A percentile compares a stretch with the other conserved stretches of the same genome.
phyloP scores from a whole-genome alignment of 2,329 filamentous ascomycete species.

The Pseudocercospora pini-densiflorae region DNA sequence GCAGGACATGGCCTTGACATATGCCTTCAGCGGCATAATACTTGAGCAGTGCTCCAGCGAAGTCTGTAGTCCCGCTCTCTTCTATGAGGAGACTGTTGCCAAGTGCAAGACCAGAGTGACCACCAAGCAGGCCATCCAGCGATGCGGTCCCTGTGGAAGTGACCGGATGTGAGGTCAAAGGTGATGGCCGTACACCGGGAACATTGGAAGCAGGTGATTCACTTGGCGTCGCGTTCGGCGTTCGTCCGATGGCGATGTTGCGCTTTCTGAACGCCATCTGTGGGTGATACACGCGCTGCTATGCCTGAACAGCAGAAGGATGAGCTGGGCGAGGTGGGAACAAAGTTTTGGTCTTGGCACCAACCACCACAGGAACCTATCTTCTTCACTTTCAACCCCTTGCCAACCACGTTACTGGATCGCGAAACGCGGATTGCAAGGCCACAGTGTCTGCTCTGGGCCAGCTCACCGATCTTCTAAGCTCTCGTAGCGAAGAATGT shows the following conservation, averaged over 20 bases:
- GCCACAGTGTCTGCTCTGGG: too few relatives aligned
- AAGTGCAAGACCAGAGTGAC: slow-evolving; percentile 81
- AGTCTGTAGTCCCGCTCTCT: slow-evolving; percentile 93
- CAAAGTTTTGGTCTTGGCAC: slow-evolving; percentile 1
- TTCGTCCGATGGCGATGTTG: slow-evolving; percentile 27
- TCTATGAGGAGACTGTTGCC: slow-evolving; percentile 81
- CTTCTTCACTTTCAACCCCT: too few relatives aligned
- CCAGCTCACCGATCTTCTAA: too few relatives aligned
- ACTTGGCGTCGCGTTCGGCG: background rate
- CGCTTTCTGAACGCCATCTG: slow-evolving; percentile 35
- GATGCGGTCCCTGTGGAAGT: slow-evolving; percentile 91
- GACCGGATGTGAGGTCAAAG: slow-evolving; percentile 82
- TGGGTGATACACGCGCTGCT: background rate
- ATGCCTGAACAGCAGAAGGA: background rate
- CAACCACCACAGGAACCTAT: too few relatives aligned
- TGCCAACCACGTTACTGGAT: too few relatives aligned
- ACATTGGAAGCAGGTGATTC: background rate
- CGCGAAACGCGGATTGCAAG: too few relatives aligned
- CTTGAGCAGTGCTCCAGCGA: slow-evolving; percentile 78
- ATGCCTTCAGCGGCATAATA: slow-evolving; percentile 95
- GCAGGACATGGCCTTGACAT: slow-evolving; percentile 85
- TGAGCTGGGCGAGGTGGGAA: background rate
- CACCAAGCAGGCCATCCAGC: slow-evolving; percentile 81
- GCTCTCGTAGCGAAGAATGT: too few relatives aligned
- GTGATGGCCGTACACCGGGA: slow-evolving; percentile 76